A percentile compares a stretch with the other conserved stretches of the same genome.
These are phyloP conservation scores for Ramalina peruviana DNA, from an alignment of 495 filamentous ascomycete genomes.

Conservation along the genomic window DNA sequence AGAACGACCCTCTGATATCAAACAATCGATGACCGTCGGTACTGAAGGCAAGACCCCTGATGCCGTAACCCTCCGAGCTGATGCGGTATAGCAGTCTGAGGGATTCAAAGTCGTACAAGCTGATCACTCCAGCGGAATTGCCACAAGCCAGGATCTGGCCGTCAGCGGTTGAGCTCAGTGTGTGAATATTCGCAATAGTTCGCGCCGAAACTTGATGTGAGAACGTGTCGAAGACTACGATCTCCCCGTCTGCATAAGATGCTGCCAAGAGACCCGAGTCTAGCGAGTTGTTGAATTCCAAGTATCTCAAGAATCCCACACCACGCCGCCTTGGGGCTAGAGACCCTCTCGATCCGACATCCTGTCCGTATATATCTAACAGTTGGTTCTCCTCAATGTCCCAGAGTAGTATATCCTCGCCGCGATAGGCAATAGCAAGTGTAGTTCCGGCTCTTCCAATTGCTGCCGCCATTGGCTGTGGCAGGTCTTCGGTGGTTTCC, in stretches of 20 bases:
- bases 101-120: slow-evolving; percentile 25
- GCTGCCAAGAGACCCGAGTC: slow-evolving; percentile 17
- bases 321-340: neutral
- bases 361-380: slow-evolving; percentile 15
- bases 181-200: slow-evolving; percentile 10
- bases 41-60: slow-evolving; percentile 20
- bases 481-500: slow-evolving; percentile 1
- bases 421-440: slow-evolving; percentile 17
- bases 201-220: slow-evolving; percentile 8
- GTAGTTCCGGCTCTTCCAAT: slow-evolving; percentile 12
- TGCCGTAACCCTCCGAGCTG: slow-evolving; percentile 13
- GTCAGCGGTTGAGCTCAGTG: slow-evolving; percentile 18
- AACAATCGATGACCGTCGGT: slow-evolving; percentile 16
- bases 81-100: slow-evolving; percentile 21
- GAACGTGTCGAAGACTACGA: slow-evolving; percentile 15
- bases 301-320: slow-evolving; percentile 2
- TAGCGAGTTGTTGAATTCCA: slow-evolving; percentile 20
- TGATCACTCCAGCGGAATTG: slow-evolving; percentile 16
- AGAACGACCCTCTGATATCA: slow-evolving; percentile 23
- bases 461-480: slow-evolving; percentile 11
- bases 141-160: slow-evolving; percentile 20
- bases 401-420: slow-evolving; percentile 18
- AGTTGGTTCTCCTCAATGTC: slow-evolving; percentile 13
- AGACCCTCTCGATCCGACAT: slow-evolving; percentile 3
- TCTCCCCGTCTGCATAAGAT: slow-evolving; percentile 20